Base-by-base conservation (phyloP, 495 filamentous ascomycete genomes). In the Pyrenopolyporus hunteri region DNA sequence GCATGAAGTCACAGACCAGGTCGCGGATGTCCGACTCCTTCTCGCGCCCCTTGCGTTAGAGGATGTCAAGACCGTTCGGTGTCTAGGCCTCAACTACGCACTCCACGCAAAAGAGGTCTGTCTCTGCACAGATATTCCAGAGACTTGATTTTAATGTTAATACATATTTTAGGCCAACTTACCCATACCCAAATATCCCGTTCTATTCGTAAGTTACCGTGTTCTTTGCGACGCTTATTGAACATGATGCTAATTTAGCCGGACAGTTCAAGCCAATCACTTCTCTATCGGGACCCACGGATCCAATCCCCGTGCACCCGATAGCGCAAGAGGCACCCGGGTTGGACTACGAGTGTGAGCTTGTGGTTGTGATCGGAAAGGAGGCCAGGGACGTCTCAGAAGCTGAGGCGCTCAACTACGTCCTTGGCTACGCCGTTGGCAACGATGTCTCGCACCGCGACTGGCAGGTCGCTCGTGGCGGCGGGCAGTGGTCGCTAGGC, bases 371-470 rank as follows among this genome's bases (percentile, higher is more conserved):
- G 2, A 93, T 94, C 60, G 89, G 90, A 11, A 90, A 88, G 72
- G 76, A 83, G 49, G 89, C 85, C 26, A 73, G 72, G 22, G 82
- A 93, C 64, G 84, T 94, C 4, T 67, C 86, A 2, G 88, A 91
- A 67, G 71, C 76, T 2, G 70, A 82, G 20, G 91, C 91, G 0
- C 72, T 94, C 39, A 80, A 89, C 32, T 87, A 92, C 63, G 89
- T 93, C 7, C 73, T 92, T 3, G 91, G 91, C 0, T 96, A 93
- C 70, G 80, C 87, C 4, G 83, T 91, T 46, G 91, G 91, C 35
- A 89, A 96, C 68, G 91, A 94, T 73, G 79, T 96, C 25, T 90
- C 87, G 9, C 90, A 93, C 70, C 86, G 91, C 19, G 89, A 91
- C 49, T 92, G 89, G 88, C 91, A 96, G 72, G 72, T 94, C 50